phyloP scores from a whole-genome alignment of 441 rosid species.

The Erodium texanum region DNA sequence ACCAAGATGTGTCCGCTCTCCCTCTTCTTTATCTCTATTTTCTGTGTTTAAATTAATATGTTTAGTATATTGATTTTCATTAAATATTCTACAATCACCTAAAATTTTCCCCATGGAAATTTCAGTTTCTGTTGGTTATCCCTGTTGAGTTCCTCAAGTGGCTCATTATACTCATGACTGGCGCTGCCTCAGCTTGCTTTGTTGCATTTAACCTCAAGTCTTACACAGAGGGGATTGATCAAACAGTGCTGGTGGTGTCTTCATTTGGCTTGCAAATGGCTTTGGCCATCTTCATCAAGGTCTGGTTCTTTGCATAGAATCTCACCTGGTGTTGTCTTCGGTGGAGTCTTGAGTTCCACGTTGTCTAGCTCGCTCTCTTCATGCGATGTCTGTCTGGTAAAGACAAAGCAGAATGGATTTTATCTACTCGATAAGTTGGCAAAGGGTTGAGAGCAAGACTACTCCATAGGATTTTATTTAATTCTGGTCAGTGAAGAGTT shows the following conservation, averaged over 20 bases:
- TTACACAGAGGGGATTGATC: constrained; percentile 36
- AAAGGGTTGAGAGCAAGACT: no score
- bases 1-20: neutral
- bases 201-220: constrained; percentile 65
- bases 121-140: constrained; percentile 70
- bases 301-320: constrained; percentile 74
- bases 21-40: neutral
- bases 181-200: constrained; percentile 59
- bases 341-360: no score
- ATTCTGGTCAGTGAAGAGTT: neutral
- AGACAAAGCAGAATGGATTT: no score
- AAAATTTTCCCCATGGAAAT: constrained; percentile 6
- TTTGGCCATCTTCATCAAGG: constrained; percentile 79
- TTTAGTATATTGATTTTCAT: neutral
- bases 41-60: neutral
- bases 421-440: no score
- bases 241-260: constrained; percentile 43
- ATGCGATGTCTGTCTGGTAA: no score
- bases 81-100: neutral
- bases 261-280: constrained; percentile 73
- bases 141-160: constrained; percentile 76
- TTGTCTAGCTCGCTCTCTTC: no score
- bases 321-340: constrained; percentile 4
- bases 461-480: neutral
- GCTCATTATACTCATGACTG: constrained; percentile 66